These are phyloP conservation scores for Lactarius hatsudake DNA, from an alignment of 768 basidiomycete species.

Conservation along the genomic window DNA sequence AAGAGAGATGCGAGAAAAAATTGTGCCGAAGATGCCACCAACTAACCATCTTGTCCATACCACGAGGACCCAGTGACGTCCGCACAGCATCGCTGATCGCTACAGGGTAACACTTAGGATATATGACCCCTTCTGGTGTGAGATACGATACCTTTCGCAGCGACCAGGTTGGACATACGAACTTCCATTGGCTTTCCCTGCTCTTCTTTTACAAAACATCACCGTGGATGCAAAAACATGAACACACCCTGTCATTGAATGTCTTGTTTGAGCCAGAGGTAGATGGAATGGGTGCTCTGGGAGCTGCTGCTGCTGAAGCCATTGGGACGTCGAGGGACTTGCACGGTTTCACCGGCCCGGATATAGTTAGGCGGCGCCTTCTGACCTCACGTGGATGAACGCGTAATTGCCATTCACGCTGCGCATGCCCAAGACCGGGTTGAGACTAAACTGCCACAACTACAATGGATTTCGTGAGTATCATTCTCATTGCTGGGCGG, in stretches of 20 bases:
- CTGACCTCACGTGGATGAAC: slow-evolving; percentile 21
- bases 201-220: slow-evolving; percentile 32
- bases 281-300: slow-evolving; percentile 23
- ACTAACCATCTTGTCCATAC: slow-evolving; percentile 98
- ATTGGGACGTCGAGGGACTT: slow-evolving; percentile 24
- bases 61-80: slow-evolving; percentile 93
- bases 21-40: slow-evolving; percentile 23
- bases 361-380: neutral
- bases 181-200: slow-evolving; percentile 99
- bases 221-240: neutral
- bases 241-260: slow-evolving; percentile 80
- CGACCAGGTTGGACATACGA: slow-evolving; percentile 94
- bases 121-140: slow-evolving; percentile 14
- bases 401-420: slow-evolving; percentile 11
- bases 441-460: neutral
- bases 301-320: slow-evolving; percentile 29
- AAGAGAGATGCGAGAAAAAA: slow-evolving; percentile 7
- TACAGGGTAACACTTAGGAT: slow-evolving; percentile 34
- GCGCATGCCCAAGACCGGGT: neutral
- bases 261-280: slow-evolving; percentile 37
- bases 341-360: neutral
- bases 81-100: slow-evolving; percentile 97
- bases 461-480: slow-evolving; percentile 20
- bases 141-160: slow-evolving; percentile 88
- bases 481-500: neutral